A percentile compares a stretch with the other conserved stretches of the same genome.
Conservation (phyloP, 2,329 filamentous ascomycete genomes). For the Periconia digitata region DNA sequence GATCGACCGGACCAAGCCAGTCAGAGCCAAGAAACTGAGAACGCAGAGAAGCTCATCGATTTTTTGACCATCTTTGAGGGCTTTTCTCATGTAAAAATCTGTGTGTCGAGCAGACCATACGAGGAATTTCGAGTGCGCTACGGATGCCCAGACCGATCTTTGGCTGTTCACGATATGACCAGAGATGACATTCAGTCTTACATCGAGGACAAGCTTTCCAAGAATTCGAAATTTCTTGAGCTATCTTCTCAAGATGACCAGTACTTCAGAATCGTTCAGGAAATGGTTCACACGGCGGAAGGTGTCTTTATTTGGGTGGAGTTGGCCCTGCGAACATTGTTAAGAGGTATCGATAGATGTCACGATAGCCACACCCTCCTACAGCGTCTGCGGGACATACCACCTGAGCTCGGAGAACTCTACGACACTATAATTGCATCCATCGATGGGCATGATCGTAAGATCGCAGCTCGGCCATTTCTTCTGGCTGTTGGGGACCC, state of each 20-base stretch:
- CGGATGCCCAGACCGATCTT: background rate
- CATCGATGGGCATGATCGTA: too few relatives aligned
- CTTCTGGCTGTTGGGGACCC: too few relatives aligned
- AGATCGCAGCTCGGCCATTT: too few relatives aligned
- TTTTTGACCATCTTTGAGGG: background rate
- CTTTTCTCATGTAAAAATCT: conserved; percentile 6
- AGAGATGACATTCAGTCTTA: conserved; percentile 2
- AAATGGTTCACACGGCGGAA: conserved; percentile 1
- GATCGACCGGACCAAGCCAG: background rate
- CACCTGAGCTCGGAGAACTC: too few relatives aligned
- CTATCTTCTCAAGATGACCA: background rate
- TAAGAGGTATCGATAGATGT: too few relatives aligned
- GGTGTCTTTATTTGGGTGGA: conserved; percentile 11
- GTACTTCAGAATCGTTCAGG: background rate
- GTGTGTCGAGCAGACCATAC: conserved; percentile 14
- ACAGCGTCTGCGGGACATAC: too few relatives aligned
- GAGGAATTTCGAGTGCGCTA: conserved; percentile 4
- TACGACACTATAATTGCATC: too few relatives aligned
- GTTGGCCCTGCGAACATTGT: background rate
- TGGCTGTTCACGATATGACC: conserved; percentile 4
- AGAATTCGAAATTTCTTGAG: background rate
- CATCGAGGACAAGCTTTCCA: too few relatives aligned
- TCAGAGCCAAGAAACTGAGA: background rate
- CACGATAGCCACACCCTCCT: too few relatives aligned
- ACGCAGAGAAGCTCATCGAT: conserved; percentile 3